Percentiles rank a stretch among this genome's conserved stretches.
Evolutionary conservation across 2,329 filamentous ascomycete genomes (phyloP).

Genomic region (Penicillium oxalicum): DNA sequence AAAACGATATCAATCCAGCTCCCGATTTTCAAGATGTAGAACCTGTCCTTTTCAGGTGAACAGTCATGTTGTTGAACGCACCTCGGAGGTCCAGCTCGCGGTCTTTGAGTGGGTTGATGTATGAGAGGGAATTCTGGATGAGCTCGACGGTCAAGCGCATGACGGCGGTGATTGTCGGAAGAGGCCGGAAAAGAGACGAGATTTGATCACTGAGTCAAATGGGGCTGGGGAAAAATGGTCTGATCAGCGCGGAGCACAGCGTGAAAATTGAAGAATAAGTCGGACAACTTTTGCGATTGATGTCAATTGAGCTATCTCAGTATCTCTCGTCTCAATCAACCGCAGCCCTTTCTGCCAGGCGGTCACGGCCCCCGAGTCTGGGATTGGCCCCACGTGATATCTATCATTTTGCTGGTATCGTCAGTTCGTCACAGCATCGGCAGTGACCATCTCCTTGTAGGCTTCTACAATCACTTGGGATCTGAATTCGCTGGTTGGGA

Average conservation of each 20-base stretch:
- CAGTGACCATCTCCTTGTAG: background rate
- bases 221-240: background rate
- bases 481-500: too few relatives aligned
- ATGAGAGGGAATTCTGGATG: slow-evolving; percentile 89
- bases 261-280: too few relatives aligned
- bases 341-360: slow-evolving; percentile 23
- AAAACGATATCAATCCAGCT: slow-evolving; percentile 78
- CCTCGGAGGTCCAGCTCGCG: slow-evolving; percentile 98
- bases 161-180: slow-evolving; percentile 24
- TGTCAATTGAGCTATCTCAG: slow-evolving; percentile 12
- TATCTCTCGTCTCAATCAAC: slow-evolving; percentile 14
- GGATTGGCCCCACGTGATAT: background rate
- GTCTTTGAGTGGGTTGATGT: slow-evolving; percentile 97
- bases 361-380: slow-evolving; percentile 3
- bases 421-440: background rate
- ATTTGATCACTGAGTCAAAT: slow-evolving; percentile 17
- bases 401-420: background rate
- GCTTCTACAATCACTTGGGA: background rate
- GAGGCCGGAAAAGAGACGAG: background rate
- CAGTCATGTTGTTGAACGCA: slow-evolving; percentile 51
- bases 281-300: slow-evolving; percentile 5
- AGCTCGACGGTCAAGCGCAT: slow-evolving; percentile 97
- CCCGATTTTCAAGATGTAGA: slow-evolving; percentile 62
- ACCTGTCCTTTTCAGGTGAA: slow-evolving; percentile 67
- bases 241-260: too few relatives aligned